Base-by-base conservation (phyloP, 2,329 filamentous ascomycete species). In the Stagonosporopsis chrysanthemi region DNA sequence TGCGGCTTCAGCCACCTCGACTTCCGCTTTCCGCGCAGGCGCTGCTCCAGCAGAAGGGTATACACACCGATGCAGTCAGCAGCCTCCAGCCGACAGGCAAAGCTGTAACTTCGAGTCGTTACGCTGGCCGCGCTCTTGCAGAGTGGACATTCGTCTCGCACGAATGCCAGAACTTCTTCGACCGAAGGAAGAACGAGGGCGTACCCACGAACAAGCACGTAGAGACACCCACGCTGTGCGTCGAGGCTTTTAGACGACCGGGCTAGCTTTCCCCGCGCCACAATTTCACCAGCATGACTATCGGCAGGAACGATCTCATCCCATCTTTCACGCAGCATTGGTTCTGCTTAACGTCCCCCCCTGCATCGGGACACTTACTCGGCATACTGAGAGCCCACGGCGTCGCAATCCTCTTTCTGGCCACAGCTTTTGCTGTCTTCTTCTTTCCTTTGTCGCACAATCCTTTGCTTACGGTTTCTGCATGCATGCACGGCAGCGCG, bases 81-180 rank as follows among this genome's bases (percentile, higher is more conserved):
- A 67, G 70, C 35, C 48, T 62, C 5, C 72, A 75, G 56, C 80
- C 80, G 0, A 67, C 56, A 6, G 79, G 78, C 6, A 61, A 70
- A 23, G 75, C 77, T 14, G 66, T 60, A 17, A 75, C 68, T 3
- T 75, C 74, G 5, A 84, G 83, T 59, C 83, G 82, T 56, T 88
- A 94, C 72, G 81, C 85, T 3, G 91, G 91, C 1, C 83, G 90
- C 19, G 88, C 91, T 0, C 80, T 95, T 41, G 90, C 90, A 0
- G 91, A 95, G 74, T 95, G 91, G 91, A 82, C 83, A 19, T 79
- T 90, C 17, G 84, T 94, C 19, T 86, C 92, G 15, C 84, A 85
- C 53, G 91, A 95, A 73, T 91, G 88, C 78, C 91, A 93, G 76
- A 90, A 87, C 69, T 95, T 94, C 75, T 86, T 92, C 29, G 90